Conservation (phyloP, 2,329 filamentous ascomycete species). For the Aspergillus sp. region DNA sequence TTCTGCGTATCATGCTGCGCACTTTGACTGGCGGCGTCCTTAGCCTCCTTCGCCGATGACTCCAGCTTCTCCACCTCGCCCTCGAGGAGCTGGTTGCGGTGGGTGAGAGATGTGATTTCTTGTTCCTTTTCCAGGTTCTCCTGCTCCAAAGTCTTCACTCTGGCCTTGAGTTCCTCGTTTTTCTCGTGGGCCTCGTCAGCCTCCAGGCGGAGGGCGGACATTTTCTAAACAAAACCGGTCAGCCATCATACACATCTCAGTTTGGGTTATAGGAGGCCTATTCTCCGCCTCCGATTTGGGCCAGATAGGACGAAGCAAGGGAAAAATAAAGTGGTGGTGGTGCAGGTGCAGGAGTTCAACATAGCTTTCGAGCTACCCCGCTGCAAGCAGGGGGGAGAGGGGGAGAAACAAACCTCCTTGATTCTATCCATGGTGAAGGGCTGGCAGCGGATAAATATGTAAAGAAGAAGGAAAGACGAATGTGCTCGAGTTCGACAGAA, state of each 20-base stretch:
- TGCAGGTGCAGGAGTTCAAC: slow-evolving; percentile 24
- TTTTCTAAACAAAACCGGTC: slow-evolving; percentile 63
- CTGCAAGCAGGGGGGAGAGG: slow-evolving; percentile 28
- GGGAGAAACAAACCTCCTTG: slow-evolving; percentile 70
- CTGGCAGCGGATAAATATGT: slow-evolving; percentile 26
- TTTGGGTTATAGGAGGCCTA: slow-evolving; percentile 1
- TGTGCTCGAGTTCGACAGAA: slow-evolving; percentile 20
- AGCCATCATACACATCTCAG: slow-evolving; percentile 14
- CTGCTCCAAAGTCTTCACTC: slow-evolving; percentile 88
- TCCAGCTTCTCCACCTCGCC: slow-evolving; percentile 91
- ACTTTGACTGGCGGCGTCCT: slow-evolving; percentile 81
- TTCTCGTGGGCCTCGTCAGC: slow-evolving; percentile 79
- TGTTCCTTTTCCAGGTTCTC: slow-evolving; percentile 97
- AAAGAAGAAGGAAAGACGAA: slow-evolving; percentile 25
- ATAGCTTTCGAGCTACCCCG: slow-evolving; percentile 41
- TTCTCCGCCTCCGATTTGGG: neutral
- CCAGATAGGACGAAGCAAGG: slow-evolving; percentile 16
- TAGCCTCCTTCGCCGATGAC: slow-evolving; percentile 76
- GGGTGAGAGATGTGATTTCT: slow-evolving; percentile 92
- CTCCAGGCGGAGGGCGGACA: slow-evolving; percentile 91
- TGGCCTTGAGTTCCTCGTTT: slow-evolving; percentile 81
- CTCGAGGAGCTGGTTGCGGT: slow-evolving; percentile 94
- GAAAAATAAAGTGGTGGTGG: slow-evolving; percentile 9
- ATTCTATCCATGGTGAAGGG: slow-evolving; percentile 74
- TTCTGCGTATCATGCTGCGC: slow-evolving; percentile 82